Conservation (phyloP, 345 rosid species). For the Fremontodendron californicum region DNA sequence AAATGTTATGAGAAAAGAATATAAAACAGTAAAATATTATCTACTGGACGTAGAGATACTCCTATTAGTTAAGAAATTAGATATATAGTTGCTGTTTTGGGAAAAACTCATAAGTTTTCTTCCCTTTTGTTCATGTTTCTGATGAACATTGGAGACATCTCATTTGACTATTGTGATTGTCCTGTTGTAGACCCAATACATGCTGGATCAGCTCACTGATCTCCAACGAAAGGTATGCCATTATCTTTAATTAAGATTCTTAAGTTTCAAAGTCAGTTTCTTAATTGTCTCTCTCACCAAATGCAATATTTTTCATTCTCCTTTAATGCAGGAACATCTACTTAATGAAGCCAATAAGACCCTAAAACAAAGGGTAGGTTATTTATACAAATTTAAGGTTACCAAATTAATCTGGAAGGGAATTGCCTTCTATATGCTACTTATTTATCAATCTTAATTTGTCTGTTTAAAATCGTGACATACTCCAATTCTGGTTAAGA, state of each 20-base stretch:
- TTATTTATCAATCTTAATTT: background rate
- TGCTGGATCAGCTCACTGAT: conserved; percentile 94
- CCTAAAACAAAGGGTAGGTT: conserved; percentile 77
- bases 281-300: background rate
- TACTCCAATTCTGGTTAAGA: background rate
- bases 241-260: background rate
- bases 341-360: conserved; percentile 73
- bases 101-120: background rate
- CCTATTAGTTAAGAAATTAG: too few relatives aligned
- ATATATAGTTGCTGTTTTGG: too few relatives aligned
- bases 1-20: too few relatives aligned
- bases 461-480: background rate
- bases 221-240: conserved; percentile 75
- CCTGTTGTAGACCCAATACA: conserved; percentile 65
- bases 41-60: too few relatives aligned
- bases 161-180: background rate
- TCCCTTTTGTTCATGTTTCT: background rate
- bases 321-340: conserved; percentile 53
- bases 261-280: background rate
- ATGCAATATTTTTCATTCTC: background rate
- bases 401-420: background rate
- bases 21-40: too few relatives aligned
- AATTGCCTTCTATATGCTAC: background rate
- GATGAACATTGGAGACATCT: background rate
- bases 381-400: background rate